Evolutionary conservation across 1,284 basidiomycete genomes (phyloP).

Genomic region (Anthracocystis panici-leucophaei): DNA sequence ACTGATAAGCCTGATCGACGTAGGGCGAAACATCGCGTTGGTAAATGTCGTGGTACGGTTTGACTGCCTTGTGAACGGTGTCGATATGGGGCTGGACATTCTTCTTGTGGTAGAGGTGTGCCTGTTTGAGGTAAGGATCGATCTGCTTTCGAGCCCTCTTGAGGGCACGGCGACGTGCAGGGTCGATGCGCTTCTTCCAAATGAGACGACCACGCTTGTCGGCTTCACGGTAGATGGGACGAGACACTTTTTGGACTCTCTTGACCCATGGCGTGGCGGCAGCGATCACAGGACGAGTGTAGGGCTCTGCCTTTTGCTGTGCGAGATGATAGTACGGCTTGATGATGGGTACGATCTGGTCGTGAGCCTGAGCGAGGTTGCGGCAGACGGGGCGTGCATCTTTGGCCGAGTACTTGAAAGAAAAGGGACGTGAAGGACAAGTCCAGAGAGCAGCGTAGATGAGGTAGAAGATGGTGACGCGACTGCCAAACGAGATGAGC

Average conservation of each 20-base stretch:
- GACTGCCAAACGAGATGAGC: conserved; percentile 40
- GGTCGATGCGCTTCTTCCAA: conserved; percentile 62
- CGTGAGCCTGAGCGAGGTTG: conserved; percentile 57
- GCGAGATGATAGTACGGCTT: conserved; percentile 45
- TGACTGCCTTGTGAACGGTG: conserved; percentile 48
- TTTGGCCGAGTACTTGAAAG: conserved; percentile 59
- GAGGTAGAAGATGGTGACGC: conserved; percentile 53
- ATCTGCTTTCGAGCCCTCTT: conserved; percentile 53
- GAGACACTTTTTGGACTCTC: conserved; percentile 41
- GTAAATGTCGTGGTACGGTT: conserved; percentile 66
- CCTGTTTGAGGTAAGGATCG: conserved; percentile 58
- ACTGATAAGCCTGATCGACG: conserved; percentile 48
- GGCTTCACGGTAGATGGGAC: conserved; percentile 51
- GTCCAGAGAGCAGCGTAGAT: conserved; percentile 60
- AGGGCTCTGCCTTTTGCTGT: conserved; percentile 55
- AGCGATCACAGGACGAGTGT: conserved; percentile 56
- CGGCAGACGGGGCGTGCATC: conserved; percentile 61
- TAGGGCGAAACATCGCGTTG: conserved; percentile 67
- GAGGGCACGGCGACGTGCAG: conserved; percentile 49
- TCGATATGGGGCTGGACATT: conserved; percentile 64
- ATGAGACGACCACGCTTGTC: conserved; percentile 48
- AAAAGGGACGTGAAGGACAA: conserved; percentile 61
- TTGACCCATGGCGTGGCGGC: conserved; percentile 48
- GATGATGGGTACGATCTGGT: conserved; percentile 56
- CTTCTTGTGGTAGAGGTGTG: conserved; percentile 57